Evolutionary conservation across 179 eudicot genomes (phyloP).

Genomic region (Silene vulgaris): DNA sequence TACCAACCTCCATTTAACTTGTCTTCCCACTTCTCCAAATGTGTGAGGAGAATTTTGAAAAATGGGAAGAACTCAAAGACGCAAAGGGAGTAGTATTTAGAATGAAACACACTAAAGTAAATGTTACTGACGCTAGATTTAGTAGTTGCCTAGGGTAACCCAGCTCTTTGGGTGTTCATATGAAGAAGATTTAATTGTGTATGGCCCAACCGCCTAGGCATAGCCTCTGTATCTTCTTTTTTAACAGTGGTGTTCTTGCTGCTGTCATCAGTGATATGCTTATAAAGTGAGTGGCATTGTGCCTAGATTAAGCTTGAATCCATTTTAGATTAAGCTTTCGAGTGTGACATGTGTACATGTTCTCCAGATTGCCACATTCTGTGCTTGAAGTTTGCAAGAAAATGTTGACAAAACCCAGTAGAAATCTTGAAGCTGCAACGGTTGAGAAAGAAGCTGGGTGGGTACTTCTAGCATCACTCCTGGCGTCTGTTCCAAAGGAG

Average conservation of each 20-base stretch:
- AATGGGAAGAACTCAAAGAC: not conserved
- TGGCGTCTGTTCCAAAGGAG: slow-evolving; percentile 89
- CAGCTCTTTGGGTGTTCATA: not conserved
- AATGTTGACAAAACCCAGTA: slow-evolving; percentile 64
- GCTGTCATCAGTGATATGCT: not conserved
- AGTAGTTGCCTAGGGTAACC: not conserved
- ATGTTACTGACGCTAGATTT: slow-evolving; percentile 14
- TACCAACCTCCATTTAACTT: not conserved
- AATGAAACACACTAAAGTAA: not conserved
- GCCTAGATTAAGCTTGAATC: not conserved
- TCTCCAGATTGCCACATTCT: slow-evolving; percentile 73
- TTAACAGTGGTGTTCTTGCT: not conserved
- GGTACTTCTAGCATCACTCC: slow-evolving; percentile 75
- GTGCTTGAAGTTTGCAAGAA: slow-evolving; percentile 86
- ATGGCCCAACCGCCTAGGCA: not conserved
- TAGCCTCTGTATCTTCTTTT: not conserved
- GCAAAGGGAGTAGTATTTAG: not conserved
- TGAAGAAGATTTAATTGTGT: not conserved
- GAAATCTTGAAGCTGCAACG: slow-evolving; percentile 62
- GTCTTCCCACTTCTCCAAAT: not conserved
- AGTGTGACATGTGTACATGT: slow-evolving; percentile 20
- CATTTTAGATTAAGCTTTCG: not conserved
- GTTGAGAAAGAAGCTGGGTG: slow-evolving; percentile 91
- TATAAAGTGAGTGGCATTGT: not conserved
- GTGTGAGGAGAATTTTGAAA: not conserved